phyloP scores from a whole-genome alignment of 805 yeast species.

The Pichia heedii region DNA sequence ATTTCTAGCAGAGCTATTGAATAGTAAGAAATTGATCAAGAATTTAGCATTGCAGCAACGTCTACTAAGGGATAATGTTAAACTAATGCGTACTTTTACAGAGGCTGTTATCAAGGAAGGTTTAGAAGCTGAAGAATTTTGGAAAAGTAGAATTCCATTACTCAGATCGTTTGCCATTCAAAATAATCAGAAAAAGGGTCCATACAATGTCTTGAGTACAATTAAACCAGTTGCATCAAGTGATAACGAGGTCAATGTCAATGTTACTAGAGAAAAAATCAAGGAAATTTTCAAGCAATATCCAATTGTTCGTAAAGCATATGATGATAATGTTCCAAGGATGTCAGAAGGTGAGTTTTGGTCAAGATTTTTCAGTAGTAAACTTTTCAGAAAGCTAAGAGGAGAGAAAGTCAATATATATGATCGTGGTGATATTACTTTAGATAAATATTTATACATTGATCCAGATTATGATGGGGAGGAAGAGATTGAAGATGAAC shows the following conservation, averaged over 20 bases:
- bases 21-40: slow-evolving; percentile 49
- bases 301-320: slow-evolving; percentile 85
- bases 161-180: slow-evolving; percentile 81
- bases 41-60: slow-evolving; percentile 75
- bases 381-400: slow-evolving; percentile 74
- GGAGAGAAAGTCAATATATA: slow-evolving; percentile 76
- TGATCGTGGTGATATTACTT: slow-evolving; percentile 73
- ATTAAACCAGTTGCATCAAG: slow-evolving; percentile 89
- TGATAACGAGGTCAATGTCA: slow-evolving; percentile 89
- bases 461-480: slow-evolving; percentile 48
- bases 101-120: slow-evolving; percentile 79
- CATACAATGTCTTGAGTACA: slow-evolving; percentile 87
- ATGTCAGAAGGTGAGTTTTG: slow-evolving; percentile 88
- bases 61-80: slow-evolving; percentile 58
- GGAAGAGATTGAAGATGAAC: slow-evolving; percentile 32
- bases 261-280: slow-evolving; percentile 84
- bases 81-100: slow-evolving; percentile 65
- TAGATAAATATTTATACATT: slow-evolving; percentile 73
- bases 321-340: slow-evolving; percentile 83
- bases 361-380: slow-evolving; percentile 91
- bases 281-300: slow-evolving; percentile 85
- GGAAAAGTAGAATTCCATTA: slow-evolving; percentile 74
- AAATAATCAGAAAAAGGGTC: slow-evolving; percentile 78
- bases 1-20: slow-evolving; percentile 33
- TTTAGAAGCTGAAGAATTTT: slow-evolving; percentile 73